Evolutionary conservation across 2,329 filamentous ascomycete genomes (phyloP).

Genomic region (Pseudogymnoascus sp.): DNA sequence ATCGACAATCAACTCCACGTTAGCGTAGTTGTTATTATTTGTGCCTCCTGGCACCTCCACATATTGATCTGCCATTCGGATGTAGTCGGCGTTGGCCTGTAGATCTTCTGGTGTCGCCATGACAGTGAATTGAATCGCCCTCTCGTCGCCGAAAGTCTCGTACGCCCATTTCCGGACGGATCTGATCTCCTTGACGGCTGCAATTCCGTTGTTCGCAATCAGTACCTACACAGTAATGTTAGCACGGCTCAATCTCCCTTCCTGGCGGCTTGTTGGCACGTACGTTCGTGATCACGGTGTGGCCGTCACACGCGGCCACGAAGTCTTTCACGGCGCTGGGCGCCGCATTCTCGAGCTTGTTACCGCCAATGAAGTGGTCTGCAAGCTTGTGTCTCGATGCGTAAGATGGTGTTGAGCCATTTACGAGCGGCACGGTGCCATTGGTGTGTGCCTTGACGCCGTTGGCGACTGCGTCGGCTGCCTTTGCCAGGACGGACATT

Average conservation of each 20-base stretch:
- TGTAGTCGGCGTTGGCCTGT: slow-evolving; percentile 96
- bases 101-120: slow-evolving; percentile 99
- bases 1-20: slow-evolving; percentile 98
- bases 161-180: slow-evolving; percentile 99
- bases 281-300: slow-evolving; percentile 98
- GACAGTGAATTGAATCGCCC: slow-evolving; percentile 97
- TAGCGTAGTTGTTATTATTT: slow-evolving; percentile 99
- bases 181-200: slow-evolving; percentile 97
- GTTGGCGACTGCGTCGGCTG: slow-evolving; percentile 13
- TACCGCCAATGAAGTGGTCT: slow-evolving; percentile 94
- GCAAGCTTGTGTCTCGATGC: slow-evolving; percentile 76
- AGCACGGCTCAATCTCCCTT: slow-evolving; percentile 18
- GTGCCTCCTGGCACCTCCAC: slow-evolving; percentile 97
- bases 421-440: slow-evolving; percentile 42
- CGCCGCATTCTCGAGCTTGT: slow-evolving; percentile 72
- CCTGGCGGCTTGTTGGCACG: slow-evolving; percentile 32
- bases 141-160: slow-evolving; percentile 97
- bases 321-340: slow-evolving; percentile 93
- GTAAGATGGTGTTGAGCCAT: slow-evolving; percentile 55
- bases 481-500: slow-evolving; percentile 9
- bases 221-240: slow-evolving; percentile 58
- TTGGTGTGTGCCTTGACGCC: slow-evolving; percentile 28
- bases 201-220: slow-evolving; percentile 99
- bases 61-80: slow-evolving; percentile 98
- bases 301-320: slow-evolving; percentile 78